Base-by-base conservation (phyloP, 176 grass and related monocot species). In the Musa itinerans region DNA sequence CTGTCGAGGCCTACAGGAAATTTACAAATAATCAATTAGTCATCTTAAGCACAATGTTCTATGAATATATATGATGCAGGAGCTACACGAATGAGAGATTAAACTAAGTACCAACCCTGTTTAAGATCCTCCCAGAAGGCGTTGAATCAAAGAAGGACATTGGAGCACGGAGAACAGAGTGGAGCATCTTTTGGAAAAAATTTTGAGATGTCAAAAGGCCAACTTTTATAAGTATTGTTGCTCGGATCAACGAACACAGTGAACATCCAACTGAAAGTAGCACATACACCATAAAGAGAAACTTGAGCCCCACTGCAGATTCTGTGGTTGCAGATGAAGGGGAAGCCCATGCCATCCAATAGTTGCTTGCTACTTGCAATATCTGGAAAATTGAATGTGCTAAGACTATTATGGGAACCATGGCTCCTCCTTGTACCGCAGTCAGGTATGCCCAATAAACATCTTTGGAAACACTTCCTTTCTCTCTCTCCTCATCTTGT, bases 301-400 rank as follows among this genome's bases (percentile, higher is more conserved):
- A 66, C 54, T 71, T 68, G 66, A 91, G 74, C 66, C 86, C 80
- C 74, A 91, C 84, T 0, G 66, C 43, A 65, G 88, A 83, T 24
- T 73, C 76, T 26, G 82, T 71, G 69, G 78, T 79, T 66, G 80
- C 65, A 73, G 88, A 89, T 23, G 87, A 76, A 81, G 93, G 93
- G 72, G 77, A 88, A 12, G 88, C 95, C 95, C 86, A 99, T 50
- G 95, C 90, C 76, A 99, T 99, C 95, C 95, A 99, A 55, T 94
- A 99, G 81, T 99, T 99, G 84, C 95, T 99, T 51, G 90, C 91
- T 25, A 99, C 81, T 59, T 99, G 95, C 20, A 99, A 79, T 82
- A 82, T 81, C 68, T 92, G 90, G 81, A 99, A 99, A 61, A 94
- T 71, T 54, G 81, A 82, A 59, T 99, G 95, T 54, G 83, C 83